Percentiles rank a stretch among this genome's conserved stretches.
phyloP scores from a whole-genome alignment of 2,329 filamentous ascomycete genomes.

The Colletotrichum ledebouriae region DNA sequence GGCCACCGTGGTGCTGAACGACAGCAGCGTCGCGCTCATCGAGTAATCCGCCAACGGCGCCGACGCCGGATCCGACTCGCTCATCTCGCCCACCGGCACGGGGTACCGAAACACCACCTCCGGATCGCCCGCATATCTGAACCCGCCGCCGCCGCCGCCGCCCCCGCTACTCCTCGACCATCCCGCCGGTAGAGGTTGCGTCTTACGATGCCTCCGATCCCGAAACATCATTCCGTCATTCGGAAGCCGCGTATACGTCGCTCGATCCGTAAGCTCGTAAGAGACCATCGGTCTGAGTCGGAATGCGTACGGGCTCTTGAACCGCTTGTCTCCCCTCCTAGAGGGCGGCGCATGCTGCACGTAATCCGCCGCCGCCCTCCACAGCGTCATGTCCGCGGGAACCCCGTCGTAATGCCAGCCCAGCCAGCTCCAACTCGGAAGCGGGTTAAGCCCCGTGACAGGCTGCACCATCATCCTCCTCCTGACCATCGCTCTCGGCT shows the following conservation, averaged over 20 bases:
- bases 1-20: constrained; percentile 55
- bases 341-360: constrained; percentile 54
- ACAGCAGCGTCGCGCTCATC: constrained; percentile 48
- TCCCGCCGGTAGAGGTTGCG: constrained; percentile 52
- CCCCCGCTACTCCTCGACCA: constrained; percentile 54
- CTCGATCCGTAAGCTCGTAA: constrained; percentile 58
- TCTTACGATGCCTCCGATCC: constrained; percentile 52
- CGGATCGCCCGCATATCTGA: constrained; percentile 57
- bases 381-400: constrained; percentile 57
- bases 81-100: constrained; percentile 48
- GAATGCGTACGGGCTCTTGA: constrained; percentile 54
- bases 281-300: constrained; percentile 54
- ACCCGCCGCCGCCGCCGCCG: constrained; percentile 47
- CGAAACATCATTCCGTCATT: constrained; percentile 57
- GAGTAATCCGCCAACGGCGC: constrained; percentile 31
- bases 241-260: constrained; percentile 50
- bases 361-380: constrained; percentile 60
- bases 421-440: constrained; percentile 63
- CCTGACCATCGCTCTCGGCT: constrained; percentile 58
- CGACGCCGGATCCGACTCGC: not conserved
- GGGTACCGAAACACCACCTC: constrained; percentile 58
- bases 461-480: constrained; percentile 53
- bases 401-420: constrained; percentile 62
- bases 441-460: constrained; percentile 44
- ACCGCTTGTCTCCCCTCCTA: constrained; percentile 52